A percentile compares a stretch with the other conserved stretches of the same genome.
phyloP scores from a whole-genome alignment of 164 flowering plant genomes.

The Chimonanthus salicifolius region DNA sequence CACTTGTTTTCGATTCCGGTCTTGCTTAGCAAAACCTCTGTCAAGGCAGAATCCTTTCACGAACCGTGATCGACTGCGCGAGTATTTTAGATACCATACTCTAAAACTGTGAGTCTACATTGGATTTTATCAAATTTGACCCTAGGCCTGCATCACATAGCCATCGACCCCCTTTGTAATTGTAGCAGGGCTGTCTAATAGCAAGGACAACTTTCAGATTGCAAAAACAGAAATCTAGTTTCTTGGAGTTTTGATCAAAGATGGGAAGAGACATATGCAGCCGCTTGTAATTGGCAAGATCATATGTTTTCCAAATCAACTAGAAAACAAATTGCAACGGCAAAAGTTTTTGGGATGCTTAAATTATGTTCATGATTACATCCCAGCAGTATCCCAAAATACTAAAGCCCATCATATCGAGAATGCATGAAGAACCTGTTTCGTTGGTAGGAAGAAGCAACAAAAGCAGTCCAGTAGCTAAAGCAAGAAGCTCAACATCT shows the following conservation, averaged over 20 bases:
- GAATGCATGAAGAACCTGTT: neutral
- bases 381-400: neutral
- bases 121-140: too few species aligned
- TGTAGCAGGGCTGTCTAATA: too few species aligned
- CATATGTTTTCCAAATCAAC: neutral
- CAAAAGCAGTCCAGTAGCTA: neutral
- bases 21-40: too few species aligned
- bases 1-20: too few species aligned
- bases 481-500: neutral
- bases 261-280: neutral
- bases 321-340: neutral
- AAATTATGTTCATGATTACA: neutral
- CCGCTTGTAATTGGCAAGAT: neutral
- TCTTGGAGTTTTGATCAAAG: neutral
- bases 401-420: too few species aligned
- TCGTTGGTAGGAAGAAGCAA: neutral
- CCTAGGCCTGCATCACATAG: too few species aligned
- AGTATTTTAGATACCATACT: too few species aligned
- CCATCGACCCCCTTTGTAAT: too few species aligned
- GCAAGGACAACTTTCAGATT: neutral
- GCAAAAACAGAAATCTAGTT: neutral
- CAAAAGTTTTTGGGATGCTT: neutral
- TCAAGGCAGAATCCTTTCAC: too few species aligned
- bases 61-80: too few species aligned
- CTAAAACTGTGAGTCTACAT: too few species aligned